Conservation (phyloP, 2,329 filamentous ascomycete species). For the Ophiocordyceps robertsii region DNA sequence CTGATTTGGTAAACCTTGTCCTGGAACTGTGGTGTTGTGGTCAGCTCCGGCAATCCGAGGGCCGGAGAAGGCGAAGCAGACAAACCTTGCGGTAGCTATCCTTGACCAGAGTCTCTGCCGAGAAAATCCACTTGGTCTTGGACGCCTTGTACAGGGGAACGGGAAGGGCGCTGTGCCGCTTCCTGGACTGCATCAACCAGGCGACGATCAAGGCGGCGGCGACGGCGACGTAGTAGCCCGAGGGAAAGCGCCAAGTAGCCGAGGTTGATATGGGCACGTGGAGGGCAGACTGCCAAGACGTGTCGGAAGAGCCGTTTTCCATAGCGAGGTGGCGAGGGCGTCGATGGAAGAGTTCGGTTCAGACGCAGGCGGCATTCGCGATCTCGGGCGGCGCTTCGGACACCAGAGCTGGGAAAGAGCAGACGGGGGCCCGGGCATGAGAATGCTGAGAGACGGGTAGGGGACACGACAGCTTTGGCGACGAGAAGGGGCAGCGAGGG, state of each 20-base stretch:
- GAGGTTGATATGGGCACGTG: not conserved
- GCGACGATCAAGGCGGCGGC: slow-evolving; percentile 19
- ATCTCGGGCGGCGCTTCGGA: not conserved
- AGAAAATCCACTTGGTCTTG: slow-evolving; percentile 36
- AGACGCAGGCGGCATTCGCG: slow-evolving; percentile 3
- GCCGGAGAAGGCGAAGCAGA: not conserved
- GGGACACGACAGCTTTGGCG: too few relatives aligned
- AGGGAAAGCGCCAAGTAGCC: slow-evolving; percentile 4
- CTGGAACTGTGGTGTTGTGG: slow-evolving; percentile 23
- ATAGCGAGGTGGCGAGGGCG: not conserved
- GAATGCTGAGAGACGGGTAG: slow-evolving; percentile 5
- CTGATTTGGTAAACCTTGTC: slow-evolving; percentile 37
- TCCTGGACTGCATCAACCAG: slow-evolving; percentile 24
- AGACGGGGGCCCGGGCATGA: slow-evolving; percentile 2
- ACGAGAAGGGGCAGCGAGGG: not conserved
- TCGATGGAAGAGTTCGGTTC: not conserved
- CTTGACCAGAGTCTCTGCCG: slow-evolving; percentile 30
- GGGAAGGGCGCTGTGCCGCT: slow-evolving; percentile 14
- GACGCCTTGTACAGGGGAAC: slow-evolving; percentile 34
- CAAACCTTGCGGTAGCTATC: slow-evolving; percentile 35
- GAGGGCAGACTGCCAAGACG: not conserved
- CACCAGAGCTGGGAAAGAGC: not conserved
- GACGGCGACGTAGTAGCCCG: slow-evolving; percentile 28
- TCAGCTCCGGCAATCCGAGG: slow-evolving; percentile 4
- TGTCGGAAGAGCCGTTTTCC: not conserved